Base-by-base conservation (phyloP, 768 basidiomycete genomes). In the Lactarius hatsudake region DNA sequence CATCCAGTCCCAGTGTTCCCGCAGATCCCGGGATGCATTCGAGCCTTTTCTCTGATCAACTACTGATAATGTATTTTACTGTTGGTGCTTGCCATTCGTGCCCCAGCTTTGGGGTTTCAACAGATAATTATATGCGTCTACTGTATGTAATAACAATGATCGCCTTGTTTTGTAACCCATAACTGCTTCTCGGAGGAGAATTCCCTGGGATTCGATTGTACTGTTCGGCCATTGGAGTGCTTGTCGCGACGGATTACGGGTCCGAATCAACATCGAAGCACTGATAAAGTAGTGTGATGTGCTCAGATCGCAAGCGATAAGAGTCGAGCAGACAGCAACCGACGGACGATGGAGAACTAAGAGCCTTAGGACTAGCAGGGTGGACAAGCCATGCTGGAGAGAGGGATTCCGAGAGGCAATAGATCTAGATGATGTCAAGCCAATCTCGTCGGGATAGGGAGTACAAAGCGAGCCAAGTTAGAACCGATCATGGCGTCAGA, bases 61-160 rank as follows among this genome's bases (percentile, higher is more conserved):
- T 20, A 20, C 13, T 48, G 36, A 43, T 48, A 4, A 45, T 28
- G 18, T 38, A 53, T 26, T 53, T 53, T 53, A 51, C 26, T 53
- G 51, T 26, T 26, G 51, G 51, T 53, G 2, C 26, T 53, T 26
- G 5, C 26, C 13, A 53, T 53, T 13, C 0, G 23, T 5, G 51
- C 23, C 23, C 23, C 13, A 26, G 13, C 51, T 53, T 6, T 13
- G 5, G 51, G 51, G n/a, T 26, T 53, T 59, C 17, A 32, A 54
- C 40, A 53, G 42, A 40, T 54, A 32, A 28, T 51, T 53, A 5
- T 26, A 6, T 26, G 26, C 10, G 28, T 18, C 45, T 30, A 6
- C 34, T 30, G 45, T 40, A 53, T 59, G 63, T 59, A 59, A 42
- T 42, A 53, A 51, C 34, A 34, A 59, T 12, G 45, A 58, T 38